Base-by-base conservation (phyloP, 2,329 filamentous ascomycete species). In the Sporothrix phasma region DNA sequence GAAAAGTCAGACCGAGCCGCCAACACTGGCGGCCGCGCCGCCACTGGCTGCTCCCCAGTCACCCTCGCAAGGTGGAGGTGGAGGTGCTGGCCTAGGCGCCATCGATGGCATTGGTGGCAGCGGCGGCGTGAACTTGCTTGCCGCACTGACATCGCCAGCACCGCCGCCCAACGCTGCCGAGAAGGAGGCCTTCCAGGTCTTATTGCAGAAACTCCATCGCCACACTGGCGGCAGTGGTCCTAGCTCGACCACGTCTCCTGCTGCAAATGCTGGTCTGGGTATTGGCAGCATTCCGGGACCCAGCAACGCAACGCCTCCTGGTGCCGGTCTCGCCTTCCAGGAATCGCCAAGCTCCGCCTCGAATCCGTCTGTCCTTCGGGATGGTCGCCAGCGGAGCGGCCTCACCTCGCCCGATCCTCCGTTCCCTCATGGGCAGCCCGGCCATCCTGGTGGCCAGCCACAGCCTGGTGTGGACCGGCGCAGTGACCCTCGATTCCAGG, bases 161-260 rank as follows among this genome's bases (percentile, higher is more conserved):
- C 19, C 22, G 3, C 68, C 71, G 2, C 69, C 72, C 7, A 76
- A 79, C 5, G 85, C 86, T 67, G 84, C 86, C 61, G 92, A 96
- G 71, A 90, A 91, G 74, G 88, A 92, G 73, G 92, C 91, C 1
- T 96, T 97, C 75, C 85, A 91, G 68, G 84, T 87, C 51, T 83
- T 97, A 53, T 79, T 96, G 41, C 84, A 89, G 69, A 95, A 96
- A 81, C 83, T 96, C 46, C 88, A 92, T 66, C 79, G 79, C 64
- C 82, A 84, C 65, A 81, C 77, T 1, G 66, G 76, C 6, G 70
- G 75, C 51, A 69, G 63, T 29, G 46, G 49, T 64, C 65, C 63
- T 17, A 49, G 49, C 19, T 45, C 56, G 1, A 26, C 47, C 3
- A 60, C 61, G 15, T 61, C 56, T 5, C 61, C 47, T n/a, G 46